Conservation (phyloP, 768 basidiomycete species). For the Mycena metata region DNA sequence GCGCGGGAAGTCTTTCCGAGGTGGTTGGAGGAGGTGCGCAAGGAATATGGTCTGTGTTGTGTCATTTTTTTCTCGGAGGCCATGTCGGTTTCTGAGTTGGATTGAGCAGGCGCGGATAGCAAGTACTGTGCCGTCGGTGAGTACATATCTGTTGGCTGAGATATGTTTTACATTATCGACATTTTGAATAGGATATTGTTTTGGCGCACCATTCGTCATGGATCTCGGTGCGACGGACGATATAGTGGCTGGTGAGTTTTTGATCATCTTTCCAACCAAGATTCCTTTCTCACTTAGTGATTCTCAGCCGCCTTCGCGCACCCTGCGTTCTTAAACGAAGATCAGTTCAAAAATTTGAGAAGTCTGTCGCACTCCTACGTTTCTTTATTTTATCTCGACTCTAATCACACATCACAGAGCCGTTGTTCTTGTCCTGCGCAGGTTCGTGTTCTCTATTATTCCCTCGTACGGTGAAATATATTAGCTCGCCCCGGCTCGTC, state of each 20-base stretch:
- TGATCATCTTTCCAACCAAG: neutral
- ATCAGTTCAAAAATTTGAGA: constrained; percentile 61
- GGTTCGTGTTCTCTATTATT: constrained; percentile 49
- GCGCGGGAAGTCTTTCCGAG: constrained; percentile 58
- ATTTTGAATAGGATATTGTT: constrained; percentile 63
- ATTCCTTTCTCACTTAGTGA: neutral
- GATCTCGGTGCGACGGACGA: constrained; percentile 60
- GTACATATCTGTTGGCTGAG: neutral
- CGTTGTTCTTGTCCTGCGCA: constrained; percentile 68
- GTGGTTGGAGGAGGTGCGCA: constrained; percentile 67
- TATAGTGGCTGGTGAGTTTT: constrained; percentile 59
- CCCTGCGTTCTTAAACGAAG: constrained; percentile 63
- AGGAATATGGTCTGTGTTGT: constrained; percentile 58
- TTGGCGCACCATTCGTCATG: constrained; percentile 67
- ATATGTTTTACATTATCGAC: neutral
- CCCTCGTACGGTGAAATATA: neutral
- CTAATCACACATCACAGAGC: constrained; percentile 52
- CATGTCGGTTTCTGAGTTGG: neutral
- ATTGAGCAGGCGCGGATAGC: constrained; percentile 13
- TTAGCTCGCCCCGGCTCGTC: no score
- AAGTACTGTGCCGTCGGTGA: constrained; percentile 31
- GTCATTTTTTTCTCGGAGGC: no score
- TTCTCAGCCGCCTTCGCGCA: constrained; percentile 67
- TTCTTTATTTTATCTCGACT: neutral
- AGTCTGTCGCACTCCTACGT: constrained; percentile 49